Evolutionary conservation across 805 yeast genomes (phyloP).

Genomic region (Wickerhamiella alocasiicola): DNA sequence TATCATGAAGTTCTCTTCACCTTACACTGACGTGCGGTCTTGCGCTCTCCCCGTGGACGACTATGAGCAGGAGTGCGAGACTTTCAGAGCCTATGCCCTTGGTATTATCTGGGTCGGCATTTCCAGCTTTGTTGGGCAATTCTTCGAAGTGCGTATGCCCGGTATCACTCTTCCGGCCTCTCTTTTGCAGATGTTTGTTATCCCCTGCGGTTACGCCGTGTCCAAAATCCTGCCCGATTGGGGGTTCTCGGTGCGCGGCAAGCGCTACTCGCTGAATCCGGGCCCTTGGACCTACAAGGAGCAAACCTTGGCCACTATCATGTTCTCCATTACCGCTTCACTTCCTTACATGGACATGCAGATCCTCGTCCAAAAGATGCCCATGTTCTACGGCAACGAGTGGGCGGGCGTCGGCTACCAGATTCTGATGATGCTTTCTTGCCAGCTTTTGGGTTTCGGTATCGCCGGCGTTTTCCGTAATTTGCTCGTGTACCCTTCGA

Average conservation of each 20-base stretch:
- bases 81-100: conserved; percentile 39
- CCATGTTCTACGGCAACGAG: conserved; percentile 21
- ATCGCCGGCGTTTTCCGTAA: conserved; percentile 45
- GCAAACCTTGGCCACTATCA: no score
- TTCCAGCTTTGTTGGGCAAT: conserved; percentile 43
- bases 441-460: conserved; percentile 42
- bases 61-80: conserved; percentile 31
- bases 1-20: conserved; percentile 33
- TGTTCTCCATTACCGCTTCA: conserved; percentile 27
- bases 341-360: conserved; percentile 21
- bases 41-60: conserved; percentile 43
- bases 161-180: conserved; percentile 36
- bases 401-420: conserved; percentile 35
- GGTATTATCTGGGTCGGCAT: conserved; percentile 39
- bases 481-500: conserved; percentile 35
- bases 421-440: conserved; percentile 33
- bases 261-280: no score
- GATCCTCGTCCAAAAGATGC: conserved; percentile 24
- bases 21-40: conserved; percentile 51
- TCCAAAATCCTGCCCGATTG: conserved; percentile 35
- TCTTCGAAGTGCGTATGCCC: conserved; percentile 46
- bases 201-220: conserved; percentile 42
- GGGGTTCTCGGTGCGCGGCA: conserved; percentile 32
- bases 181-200: conserved; percentile 47
- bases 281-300: no score